phyloP scores from a whole-genome alignment of 148 eudicot species.

The Chenopodium berlandieri region DNA sequence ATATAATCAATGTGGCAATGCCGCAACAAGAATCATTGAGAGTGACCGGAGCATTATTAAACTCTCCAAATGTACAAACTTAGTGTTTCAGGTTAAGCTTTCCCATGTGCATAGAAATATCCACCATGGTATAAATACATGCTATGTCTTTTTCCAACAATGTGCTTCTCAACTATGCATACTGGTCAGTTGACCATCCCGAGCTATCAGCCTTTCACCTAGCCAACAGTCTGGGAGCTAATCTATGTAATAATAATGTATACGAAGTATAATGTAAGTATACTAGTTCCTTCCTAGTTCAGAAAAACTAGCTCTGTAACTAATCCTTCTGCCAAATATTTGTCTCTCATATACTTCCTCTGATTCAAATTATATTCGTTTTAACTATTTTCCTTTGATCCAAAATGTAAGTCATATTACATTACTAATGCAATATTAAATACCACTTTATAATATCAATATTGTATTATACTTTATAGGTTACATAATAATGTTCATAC shows the following conservation, averaged over 20 bases:
- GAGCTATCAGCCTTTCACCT: neutral
- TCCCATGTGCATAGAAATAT: neutral
- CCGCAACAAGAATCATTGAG: neutral
- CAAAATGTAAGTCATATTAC: neutral
- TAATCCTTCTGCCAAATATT: neutral
- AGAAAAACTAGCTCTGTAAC: neutral
- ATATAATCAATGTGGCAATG: neutral
- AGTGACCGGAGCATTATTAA: neutral
- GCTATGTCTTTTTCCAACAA: neutral
- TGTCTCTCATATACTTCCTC: neutral
- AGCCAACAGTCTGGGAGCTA: neutral
- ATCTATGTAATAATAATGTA: neutral
- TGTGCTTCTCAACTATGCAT: neutral
- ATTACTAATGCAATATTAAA: neutral
- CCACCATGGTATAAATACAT: neutral
- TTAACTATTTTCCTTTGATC: neutral
- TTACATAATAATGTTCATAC: too few species aligned
- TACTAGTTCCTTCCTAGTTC: too few species aligned
- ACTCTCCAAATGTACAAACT: neutral
- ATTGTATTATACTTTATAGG: neutral
- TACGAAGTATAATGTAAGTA: too few species aligned
- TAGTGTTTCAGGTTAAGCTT: neutral
- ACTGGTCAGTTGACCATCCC: neutral
- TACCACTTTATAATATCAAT: neutral
- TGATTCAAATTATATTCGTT: neutral